phyloP scores from a whole-genome alignment of 2,329 filamentous ascomycete genomes.

The Aspergillus japonicus region DNA sequence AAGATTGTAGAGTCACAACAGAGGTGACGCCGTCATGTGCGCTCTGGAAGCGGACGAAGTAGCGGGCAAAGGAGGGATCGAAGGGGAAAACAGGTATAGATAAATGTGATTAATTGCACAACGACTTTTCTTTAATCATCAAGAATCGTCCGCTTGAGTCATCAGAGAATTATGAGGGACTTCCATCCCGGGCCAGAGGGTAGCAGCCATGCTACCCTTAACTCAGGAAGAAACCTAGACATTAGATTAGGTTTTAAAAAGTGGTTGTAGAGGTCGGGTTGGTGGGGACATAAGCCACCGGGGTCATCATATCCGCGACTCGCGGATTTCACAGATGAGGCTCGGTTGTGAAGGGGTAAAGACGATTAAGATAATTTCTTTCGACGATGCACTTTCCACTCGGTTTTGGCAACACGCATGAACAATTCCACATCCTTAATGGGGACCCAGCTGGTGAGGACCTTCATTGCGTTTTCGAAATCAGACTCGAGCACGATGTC shows the following conservation, averaged over 20 bases:
- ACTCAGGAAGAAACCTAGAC: neutral
- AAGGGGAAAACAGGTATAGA: neutral
- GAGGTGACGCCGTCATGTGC: neutral
- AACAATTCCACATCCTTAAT: slow-evolving; percentile 91
- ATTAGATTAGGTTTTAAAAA: neutral
- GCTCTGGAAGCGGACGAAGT: neutral
- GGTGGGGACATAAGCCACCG: neutral
- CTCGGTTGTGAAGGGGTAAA: neutral
- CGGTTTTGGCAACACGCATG: slow-evolving; percentile 83
- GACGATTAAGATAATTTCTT: slow-evolving; percentile 33
- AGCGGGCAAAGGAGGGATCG: slow-evolving; percentile 1
- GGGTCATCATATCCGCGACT: neutral
- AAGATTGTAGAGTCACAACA: neutral
- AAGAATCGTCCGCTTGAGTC: slow-evolving; percentile 16
- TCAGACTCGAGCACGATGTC: slow-evolving; percentile 89
- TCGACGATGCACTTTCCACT: slow-evolving; percentile 71
- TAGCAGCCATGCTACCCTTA: neutral
- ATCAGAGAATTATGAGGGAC: slow-evolving; percentile 10
- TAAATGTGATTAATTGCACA: slow-evolving; percentile 6
- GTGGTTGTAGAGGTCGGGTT: neutral
- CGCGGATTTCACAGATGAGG: neutral
- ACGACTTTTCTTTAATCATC: slow-evolving; percentile 16
- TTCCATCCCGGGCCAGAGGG: neutral
- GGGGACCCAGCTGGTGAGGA: slow-evolving; percentile 88
- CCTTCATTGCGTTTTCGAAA: slow-evolving; percentile 98